Evolutionary conservation across 2,329 filamentous ascomycete species (phyloP).

Genomic region (Hortaea werneckii): DNA sequence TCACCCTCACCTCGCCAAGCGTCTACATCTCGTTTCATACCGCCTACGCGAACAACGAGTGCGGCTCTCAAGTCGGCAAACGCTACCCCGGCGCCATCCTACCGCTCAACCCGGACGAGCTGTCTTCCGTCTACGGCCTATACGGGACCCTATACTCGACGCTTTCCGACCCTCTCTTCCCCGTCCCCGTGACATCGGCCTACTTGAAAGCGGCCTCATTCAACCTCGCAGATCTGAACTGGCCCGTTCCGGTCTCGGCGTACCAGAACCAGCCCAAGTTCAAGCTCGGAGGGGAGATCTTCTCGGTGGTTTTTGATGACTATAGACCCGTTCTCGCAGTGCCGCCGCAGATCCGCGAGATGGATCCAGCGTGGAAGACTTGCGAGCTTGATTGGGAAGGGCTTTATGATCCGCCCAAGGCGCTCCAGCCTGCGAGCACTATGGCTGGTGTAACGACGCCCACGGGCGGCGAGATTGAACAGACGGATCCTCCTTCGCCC

Average conservation of each 20-base stretch:
- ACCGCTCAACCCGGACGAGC: not conserved
- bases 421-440: not conserved
- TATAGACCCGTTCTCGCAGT: conserved; percentile 9
- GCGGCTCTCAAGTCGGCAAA: not conserved
- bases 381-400: conserved; percentile 9
- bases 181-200: not conserved
- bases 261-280: not conserved
- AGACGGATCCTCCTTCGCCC: not conserved
- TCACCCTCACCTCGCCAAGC: not conserved
- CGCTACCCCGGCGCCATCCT: not conserved
- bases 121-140: not conserved
- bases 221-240: conserved; percentile 1
- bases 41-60: conserved; percentile 2
- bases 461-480: not conserved
- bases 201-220: not conserved
- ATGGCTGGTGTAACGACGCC: not conserved
- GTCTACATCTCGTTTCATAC: conserved; percentile 5
- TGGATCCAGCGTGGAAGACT: conserved; percentile 9
- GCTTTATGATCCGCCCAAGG: conserved; percentile 10
- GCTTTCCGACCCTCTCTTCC: not conserved
- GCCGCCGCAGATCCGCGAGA: conserved; percentile 7
- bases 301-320: conserved; percentile 4
- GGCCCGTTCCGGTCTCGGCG: not conserved
- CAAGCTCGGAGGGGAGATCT: not conserved
- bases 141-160: not conserved